phyloP scores from a whole-genome alignment of 805 yeast species.

The Kodamaea hsintzibuensis region DNA sequence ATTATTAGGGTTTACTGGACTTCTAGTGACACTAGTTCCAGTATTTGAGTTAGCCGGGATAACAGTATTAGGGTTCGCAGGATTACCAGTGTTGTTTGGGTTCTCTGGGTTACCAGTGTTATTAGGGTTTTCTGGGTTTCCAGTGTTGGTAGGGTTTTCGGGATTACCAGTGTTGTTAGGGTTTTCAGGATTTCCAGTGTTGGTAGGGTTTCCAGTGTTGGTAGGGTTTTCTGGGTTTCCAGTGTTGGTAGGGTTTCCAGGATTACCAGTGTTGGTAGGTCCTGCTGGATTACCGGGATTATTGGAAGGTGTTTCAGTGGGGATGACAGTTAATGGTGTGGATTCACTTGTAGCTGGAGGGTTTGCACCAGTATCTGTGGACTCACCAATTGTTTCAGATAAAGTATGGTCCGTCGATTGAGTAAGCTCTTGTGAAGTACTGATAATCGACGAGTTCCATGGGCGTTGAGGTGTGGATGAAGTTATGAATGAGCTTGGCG shows the following conservation, averaged over 20 bases:
- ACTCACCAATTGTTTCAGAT: not conserved
- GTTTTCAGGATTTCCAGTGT: not conserved
- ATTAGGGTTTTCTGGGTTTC: not conserved
- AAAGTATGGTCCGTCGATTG: too few relatives aligned
- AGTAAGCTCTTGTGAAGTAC: too few relatives aligned
- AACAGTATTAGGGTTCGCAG: not conserved
- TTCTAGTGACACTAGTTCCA: too few relatives aligned
- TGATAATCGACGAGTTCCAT: too few relatives aligned
- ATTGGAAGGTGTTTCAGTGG: not conserved
- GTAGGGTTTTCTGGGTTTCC: not conserved
- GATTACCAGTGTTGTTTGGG: not conserved
- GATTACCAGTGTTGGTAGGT: not conserved
- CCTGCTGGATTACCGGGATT: not conserved
- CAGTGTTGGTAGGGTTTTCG: not conserved
- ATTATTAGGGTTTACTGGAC: too few relatives aligned
- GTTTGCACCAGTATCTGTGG: not conserved
- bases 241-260: not conserved
- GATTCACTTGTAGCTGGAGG: not conserved
- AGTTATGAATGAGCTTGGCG: not conserved
- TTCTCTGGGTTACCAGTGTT: not conserved
- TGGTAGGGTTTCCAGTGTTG: not conserved
- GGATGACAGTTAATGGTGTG: not conserved
- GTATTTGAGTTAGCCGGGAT: too few relatives aligned
- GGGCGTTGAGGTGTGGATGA: too few relatives aligned
- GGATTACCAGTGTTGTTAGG: not conserved